phyloP scores from a whole-genome alignment of 163 green algal species.

The Coccomyxa subellipsoidea region DNA sequence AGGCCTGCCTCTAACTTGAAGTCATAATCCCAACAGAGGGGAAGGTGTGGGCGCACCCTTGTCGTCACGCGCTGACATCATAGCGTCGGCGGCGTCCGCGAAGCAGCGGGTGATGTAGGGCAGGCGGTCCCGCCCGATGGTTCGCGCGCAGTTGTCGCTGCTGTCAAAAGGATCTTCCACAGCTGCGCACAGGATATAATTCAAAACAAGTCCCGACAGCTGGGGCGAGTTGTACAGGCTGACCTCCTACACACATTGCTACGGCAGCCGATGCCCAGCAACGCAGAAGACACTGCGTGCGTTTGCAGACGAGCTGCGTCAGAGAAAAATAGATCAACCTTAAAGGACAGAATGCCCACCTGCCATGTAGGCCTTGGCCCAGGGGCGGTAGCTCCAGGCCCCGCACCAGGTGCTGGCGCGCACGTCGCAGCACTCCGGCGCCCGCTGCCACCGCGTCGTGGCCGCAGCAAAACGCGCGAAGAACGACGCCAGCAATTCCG shows the following conservation, averaged over 20 bases:
- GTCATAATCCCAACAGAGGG: no score
- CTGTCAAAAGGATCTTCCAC: conserved; percentile 63
- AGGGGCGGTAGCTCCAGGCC: conserved; percentile 4
- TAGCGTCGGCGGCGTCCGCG: neutral
- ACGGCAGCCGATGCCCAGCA: neutral
- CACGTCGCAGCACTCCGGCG: conserved; percentile 11
- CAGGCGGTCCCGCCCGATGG: conserved; percentile 18
- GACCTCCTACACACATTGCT: neutral
- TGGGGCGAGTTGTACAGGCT: neutral
- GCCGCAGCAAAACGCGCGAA: conserved; percentile 18
- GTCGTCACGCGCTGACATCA: neutral
- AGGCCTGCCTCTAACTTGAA: no score
- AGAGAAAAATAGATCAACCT: neutral
- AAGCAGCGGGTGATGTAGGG: neutral
- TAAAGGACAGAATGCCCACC: neutral
- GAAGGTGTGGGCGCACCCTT: neutral
- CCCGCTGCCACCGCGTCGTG: neutral
- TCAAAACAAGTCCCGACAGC: neutral
- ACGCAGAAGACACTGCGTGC: neutral
- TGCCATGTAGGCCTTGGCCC: conserved; percentile 26
- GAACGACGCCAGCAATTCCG: conserved; percentile 34
- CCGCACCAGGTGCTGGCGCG: conserved; percentile 26
- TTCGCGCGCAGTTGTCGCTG: conserved; percentile 52
- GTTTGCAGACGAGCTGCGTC: neutral
- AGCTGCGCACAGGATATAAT: neutral